A percentile compares a stretch with the other conserved stretches of the same genome.
Evolutionary conservation across 352 stramenopile species (phyloP).

Genomic region (Pythium vanterpoolii): DNA sequence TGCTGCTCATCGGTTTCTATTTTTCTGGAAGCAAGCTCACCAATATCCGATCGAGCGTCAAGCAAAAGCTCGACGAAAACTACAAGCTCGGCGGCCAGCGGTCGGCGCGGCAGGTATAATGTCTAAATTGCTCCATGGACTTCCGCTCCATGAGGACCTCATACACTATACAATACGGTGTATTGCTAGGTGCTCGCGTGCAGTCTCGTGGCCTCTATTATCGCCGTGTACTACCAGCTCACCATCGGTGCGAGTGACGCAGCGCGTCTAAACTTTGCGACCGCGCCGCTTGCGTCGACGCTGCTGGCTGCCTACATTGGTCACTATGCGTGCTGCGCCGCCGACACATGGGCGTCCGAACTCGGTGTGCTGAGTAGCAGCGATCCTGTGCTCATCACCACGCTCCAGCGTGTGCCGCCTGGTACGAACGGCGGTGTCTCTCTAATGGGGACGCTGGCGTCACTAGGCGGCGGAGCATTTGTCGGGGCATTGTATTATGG

Average conservation of each 20-base stretch:
- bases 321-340: conserved; percentile 92
- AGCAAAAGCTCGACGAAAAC: conserved; percentile 63
- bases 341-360: conserved; percentile 95
- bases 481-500: conserved; percentile 77
- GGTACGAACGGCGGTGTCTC: conserved; percentile 96
- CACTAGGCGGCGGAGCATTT: conserved; percentile 80
- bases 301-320: conserved; percentile 81
- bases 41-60: conserved; percentile 54
- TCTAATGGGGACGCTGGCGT: conserved; percentile 71
- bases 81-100: conserved; percentile 82
- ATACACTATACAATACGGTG: not conserved
- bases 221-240: conserved; percentile 56
- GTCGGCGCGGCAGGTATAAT: conserved; percentile 42
- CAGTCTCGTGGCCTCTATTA: conserved; percentile 55
- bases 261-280: conserved; percentile 39
- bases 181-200: conserved; percentile 69
- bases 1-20: conserved; percentile 83
- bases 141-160: not conserved
- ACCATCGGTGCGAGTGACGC: conserved; percentile 34
- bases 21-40: conserved; percentile 85
- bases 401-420: conserved; percentile 66
- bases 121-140: too few species aligned
- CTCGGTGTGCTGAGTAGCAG: conserved; percentile 87
- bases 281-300: conserved; percentile 33
- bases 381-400: conserved; percentile 87